Conservation (phyloP, 495 filamentous ascomycete genomes). For the Penicillium lividum region DNA sequence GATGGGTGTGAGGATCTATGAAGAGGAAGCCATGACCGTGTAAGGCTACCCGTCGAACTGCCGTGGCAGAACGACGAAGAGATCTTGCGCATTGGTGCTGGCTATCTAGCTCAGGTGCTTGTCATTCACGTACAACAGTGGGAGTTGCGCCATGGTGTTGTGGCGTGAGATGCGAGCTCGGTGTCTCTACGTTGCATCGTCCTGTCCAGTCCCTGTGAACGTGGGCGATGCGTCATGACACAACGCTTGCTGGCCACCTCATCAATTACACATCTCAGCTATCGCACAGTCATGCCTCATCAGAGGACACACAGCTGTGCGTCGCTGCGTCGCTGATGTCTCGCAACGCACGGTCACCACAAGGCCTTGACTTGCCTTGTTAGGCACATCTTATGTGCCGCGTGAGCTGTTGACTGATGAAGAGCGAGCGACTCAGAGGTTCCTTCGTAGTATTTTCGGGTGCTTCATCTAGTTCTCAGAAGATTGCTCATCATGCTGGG, state of each 20-base stretch:
- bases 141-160: no score
- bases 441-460: not conserved
- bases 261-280: not conserved
- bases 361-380: conserved; percentile 1
- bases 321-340: conserved; percentile 5
- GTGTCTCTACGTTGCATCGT: no score
- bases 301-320: not conserved
- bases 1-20: no score
- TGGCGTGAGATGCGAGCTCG: no score
- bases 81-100: no score
- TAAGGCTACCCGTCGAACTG: no score
- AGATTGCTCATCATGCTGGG: not conserved
- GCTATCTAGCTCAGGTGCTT: no score
- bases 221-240: conserved; percentile 3
- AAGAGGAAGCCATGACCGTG: no score
- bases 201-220: no score
- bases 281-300: conserved; percentile 3
- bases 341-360: not conserved
- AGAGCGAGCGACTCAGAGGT: not conserved
- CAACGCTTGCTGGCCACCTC: conserved; percentile 1
- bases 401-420: no score
- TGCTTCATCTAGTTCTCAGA: not conserved
- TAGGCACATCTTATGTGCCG: not conserved
- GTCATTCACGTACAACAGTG: no score
- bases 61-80: no score